A percentile compares a stretch with the other conserved stretches of the same genome.
These are phyloP conservation scores for Jaltomata sinuosa DNA, from an alignment of 257 asterid genomes.

Conservation along the genomic window DNA sequence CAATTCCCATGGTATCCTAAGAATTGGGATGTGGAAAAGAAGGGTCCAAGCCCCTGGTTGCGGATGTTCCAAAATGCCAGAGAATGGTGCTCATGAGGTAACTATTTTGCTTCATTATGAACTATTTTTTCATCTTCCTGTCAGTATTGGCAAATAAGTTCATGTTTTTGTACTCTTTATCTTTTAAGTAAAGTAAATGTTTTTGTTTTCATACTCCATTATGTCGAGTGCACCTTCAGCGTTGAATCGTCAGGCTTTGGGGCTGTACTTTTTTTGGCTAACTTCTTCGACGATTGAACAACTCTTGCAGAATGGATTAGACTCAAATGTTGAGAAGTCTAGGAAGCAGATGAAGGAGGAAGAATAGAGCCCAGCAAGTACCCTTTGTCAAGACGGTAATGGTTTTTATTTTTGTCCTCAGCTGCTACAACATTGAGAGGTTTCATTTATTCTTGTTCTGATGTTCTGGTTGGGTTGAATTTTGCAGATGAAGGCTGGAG, in stretches of 20 bases:
- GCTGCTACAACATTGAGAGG: neutral
- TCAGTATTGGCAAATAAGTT: neutral
- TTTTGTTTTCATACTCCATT: neutral
- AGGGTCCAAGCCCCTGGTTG: conserved; percentile 91
- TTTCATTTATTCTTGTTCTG: neutral
- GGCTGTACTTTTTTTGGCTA: neutral
- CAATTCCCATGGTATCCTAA: conserved; percentile 94
- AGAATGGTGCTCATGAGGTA: conserved; percentile 82
- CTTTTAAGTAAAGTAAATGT: neutral
- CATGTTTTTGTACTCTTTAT: neutral
- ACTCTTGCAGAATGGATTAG: conserved; percentile 9
- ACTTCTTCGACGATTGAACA: neutral
- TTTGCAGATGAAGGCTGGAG: conserved; percentile 6
- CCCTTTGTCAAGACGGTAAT: conserved; percentile 14
- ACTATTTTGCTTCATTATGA: neutral
- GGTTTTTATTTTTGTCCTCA: neutral
- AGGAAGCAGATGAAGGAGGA: conserved; percentile 19
- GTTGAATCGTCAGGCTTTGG: neutral
- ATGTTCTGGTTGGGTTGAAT: neutral
- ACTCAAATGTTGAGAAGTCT: neutral
- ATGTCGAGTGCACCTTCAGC: neutral
- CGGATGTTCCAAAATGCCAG: conserved; percentile 94
- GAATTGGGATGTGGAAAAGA: conserved; percentile 68
- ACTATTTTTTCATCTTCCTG: neutral
- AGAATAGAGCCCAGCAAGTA: conserved; percentile 15